phyloP scores from a whole-genome alignment of 495 filamentous ascomycete species.

The Mytilinidion resinicola region DNA sequence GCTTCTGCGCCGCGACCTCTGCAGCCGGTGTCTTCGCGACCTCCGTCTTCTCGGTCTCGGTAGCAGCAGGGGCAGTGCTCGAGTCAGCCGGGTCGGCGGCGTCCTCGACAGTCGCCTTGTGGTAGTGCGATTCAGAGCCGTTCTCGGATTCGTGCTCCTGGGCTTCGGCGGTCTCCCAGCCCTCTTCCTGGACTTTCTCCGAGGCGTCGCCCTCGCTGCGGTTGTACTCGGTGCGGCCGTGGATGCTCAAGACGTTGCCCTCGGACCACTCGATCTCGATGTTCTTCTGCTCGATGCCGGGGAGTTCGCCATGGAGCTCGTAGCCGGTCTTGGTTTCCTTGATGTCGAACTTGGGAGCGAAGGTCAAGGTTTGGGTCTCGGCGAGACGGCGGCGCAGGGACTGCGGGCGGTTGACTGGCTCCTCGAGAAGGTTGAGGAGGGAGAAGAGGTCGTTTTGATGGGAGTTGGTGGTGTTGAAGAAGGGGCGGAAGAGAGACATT shows the following conservation, averaged over 20 bases:
- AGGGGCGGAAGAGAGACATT: conserved; percentile 64
- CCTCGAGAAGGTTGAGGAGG: conserved; percentile 22
- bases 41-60: conserved; percentile 3
- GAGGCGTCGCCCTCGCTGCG: conserved; percentile 26
- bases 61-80: conserved; percentile 3
- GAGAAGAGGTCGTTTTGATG: conserved; percentile 58
- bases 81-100: conserved; percentile 33
- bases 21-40: conserved; percentile 16
- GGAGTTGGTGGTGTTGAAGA: conserved; percentile 59
- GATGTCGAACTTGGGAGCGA: conserved; percentile 75
- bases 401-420: not conserved
- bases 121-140: conserved; percentile 9
- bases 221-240: conserved; percentile 55
- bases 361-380: conserved; percentile 38
- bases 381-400: not conserved
- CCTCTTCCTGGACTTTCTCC: conserved; percentile 40
- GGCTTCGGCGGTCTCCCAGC: not conserved
- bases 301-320: conserved; percentile 81
- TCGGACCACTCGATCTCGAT: conserved; percentile 82
- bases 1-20: conserved; percentile 28
- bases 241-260: conserved; percentile 64
- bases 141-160: conserved; percentile 21
- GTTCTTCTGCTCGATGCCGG: conserved; percentile 71
- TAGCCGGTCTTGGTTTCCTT: conserved; percentile 61
- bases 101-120: conserved; percentile 63